Percentiles rank a stretch among this genome's conserved stretches.
Conservation (phyloP, 305 asterid species). For the Fraxinus dipetala region DNA sequence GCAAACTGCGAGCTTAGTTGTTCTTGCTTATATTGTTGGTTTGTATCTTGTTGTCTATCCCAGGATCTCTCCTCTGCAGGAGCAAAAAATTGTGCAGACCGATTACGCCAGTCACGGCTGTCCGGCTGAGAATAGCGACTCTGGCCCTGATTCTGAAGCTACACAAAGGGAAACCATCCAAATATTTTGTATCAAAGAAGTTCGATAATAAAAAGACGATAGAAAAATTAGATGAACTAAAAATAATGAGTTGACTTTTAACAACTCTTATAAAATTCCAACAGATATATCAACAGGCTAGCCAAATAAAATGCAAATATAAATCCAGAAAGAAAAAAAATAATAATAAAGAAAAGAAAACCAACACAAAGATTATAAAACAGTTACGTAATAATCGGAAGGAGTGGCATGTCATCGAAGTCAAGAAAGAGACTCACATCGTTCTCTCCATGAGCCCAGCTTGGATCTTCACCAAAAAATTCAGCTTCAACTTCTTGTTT, state of each 20-base stretch:
- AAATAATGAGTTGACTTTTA: neutral
- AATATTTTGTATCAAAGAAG: neutral
- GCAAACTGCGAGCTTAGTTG: slow-evolving; percentile 49
- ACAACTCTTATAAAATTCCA: neutral
- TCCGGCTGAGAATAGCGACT: slow-evolving; percentile 67
- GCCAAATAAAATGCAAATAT: neutral
- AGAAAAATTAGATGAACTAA: neutral
- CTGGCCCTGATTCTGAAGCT: slow-evolving; percentile 53
- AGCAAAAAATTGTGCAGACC: slow-evolving; percentile 55
- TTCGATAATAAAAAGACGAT: neutral
- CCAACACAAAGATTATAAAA: neutral
- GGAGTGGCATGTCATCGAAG: neutral
- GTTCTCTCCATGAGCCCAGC: slow-evolving; percentile 1
- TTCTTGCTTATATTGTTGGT: slow-evolving; percentile 63
- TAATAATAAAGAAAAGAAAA: neutral
- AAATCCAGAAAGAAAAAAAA: neutral
- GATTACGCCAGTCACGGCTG: slow-evolving; percentile 89
- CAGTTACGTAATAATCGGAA: neutral
- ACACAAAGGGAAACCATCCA: slow-evolving; percentile 9
- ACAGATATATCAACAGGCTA: neutral
- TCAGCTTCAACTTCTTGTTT: slow-evolving; percentile 86
- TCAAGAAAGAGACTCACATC: neutral
- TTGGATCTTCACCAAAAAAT: slow-evolving; percentile 22
- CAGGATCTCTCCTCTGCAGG: slow-evolving; percentile 69
- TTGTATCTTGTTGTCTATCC: slow-evolving; percentile 68